These are phyloP conservation scores for Serendipita vermifera DNA, from an alignment of 768 basidiomycete genomes.

Conservation along the genomic window DNA sequence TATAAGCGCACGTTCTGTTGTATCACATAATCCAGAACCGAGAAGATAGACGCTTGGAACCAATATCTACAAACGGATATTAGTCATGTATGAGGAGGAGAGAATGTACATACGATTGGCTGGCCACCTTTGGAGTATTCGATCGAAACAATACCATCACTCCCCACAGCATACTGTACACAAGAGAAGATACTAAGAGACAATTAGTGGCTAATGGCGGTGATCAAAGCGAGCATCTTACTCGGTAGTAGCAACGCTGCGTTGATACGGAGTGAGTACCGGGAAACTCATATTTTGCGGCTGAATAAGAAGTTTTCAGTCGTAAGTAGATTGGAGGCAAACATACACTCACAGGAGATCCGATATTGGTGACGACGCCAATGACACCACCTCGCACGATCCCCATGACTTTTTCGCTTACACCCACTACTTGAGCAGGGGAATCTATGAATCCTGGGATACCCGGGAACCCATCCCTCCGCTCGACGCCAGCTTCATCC, in stretches of 20 bases:
- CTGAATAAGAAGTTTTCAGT: conserved; percentile 23
- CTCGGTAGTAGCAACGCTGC: conserved; percentile 43
- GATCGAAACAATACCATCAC: conserved; percentile 45
- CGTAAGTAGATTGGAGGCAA: no score
- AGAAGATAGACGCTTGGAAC: conserved; percentile 28
- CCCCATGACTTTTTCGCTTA: conserved; percentile 40
- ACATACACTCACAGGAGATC: conserved; percentile 43
- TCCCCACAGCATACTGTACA: conserved; percentile 53
- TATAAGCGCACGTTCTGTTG: no score
- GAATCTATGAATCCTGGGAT: no score
- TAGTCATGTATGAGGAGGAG: not conserved
- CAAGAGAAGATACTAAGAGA: conserved; percentile 46
- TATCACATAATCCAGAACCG: conserved; percentile 31
- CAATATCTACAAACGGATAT: conserved; percentile 21
- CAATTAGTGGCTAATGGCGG: not conserved
- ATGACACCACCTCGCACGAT: conserved; percentile 53
- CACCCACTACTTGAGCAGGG: not conserved
- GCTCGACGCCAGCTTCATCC: conserved; percentile 31
- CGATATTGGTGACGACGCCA: conserved; percentile 55
- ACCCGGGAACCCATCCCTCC: conserved; percentile 32
- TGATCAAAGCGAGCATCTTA: conserved; percentile 24
- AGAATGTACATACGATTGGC: conserved; percentile 29
- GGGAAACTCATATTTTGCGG: conserved; percentile 44
- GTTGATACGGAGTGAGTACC: conserved; percentile 42
- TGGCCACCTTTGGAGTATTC: conserved; percentile 53